Conservation (phyloP, 306 rosid genomes). For the Malus asiatica region DNA sequence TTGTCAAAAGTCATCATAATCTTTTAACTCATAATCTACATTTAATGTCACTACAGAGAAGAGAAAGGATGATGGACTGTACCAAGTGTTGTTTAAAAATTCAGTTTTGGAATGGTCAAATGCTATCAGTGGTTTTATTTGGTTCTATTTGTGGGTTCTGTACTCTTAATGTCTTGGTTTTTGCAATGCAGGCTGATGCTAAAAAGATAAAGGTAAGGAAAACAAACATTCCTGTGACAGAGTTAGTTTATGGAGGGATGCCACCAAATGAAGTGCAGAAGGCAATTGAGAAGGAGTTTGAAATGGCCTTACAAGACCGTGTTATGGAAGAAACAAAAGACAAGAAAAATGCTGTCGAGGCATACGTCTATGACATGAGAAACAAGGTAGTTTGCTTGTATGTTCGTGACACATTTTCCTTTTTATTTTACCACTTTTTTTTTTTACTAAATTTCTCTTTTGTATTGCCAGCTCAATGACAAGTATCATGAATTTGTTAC, state of each 20-base stretch:
- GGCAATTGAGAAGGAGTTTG: conserved; percentile 85
- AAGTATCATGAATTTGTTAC: conserved; percentile 68
- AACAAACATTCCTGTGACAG: conserved; percentile 52
- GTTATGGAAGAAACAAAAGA: conserved; percentile 97
- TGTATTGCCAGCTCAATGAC: conserved; percentile 59
- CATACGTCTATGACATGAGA: conserved; percentile 93
- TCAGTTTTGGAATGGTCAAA: neutral
- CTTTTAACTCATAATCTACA: too few species aligned
- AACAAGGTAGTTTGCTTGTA: conserved; percentile 49
- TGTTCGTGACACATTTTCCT: neutral
- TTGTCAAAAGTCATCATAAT: neutral
- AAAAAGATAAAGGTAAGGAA: conserved; percentile 85
- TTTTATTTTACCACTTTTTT: neutral
- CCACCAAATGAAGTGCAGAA: conserved; percentile 53
- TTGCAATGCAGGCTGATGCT: conserved; percentile 44
- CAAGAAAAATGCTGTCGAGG: conserved; percentile 91
- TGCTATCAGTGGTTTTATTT: neutral
- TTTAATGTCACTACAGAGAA: too few species aligned
- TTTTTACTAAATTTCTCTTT: neutral
- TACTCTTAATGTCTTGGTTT: neutral
- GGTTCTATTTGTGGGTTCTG: neutral
- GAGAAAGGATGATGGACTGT: neutral
- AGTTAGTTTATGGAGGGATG: conserved; percentile 79
- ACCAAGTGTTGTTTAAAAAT: neutral
- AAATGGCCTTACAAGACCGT: conserved; percentile 96